Base-by-base conservation (phyloP, 192 early-diverging fungal species). In the Gonapodya sp. region DNA sequence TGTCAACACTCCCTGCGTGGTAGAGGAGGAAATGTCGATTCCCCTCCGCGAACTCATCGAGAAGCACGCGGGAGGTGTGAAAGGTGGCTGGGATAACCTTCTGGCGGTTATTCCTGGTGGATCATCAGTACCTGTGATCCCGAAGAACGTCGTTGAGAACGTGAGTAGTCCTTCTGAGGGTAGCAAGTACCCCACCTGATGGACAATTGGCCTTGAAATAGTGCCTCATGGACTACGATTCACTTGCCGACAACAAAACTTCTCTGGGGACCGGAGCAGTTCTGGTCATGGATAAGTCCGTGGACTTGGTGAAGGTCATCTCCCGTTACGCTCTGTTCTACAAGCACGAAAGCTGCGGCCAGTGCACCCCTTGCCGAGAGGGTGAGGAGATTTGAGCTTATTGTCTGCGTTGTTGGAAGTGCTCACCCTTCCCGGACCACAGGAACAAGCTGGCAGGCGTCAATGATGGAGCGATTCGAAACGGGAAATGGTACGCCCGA, bases 21-120 rank as follows among this genome's bases (percentile, higher is more conserved):
- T 99, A 73, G 97, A 99, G 87, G 97, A 99, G 86, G 95, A 96
- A 83, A 99, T 99, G 97, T 94, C 93, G 78, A 98, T 99, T 82
- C 95, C 97, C 14, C 88, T 99, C 36, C 89, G 88, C 80, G 97
- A 98, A 83, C 88, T 99, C 81, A 94, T 99, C 36, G 94, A 95
- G 85, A 88, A 91, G 73, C 95, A 95, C 78, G 95, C 94, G 85
- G 97, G 97, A 81, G 97, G 97, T 83, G 94, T 99, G 78, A 91
- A 92, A 33, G 97, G 97, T 78, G 97, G 97, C 31, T 99, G 97
- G 97, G 97, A 99, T 88, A 98, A 99, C 87, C 87, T 98, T 73
- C 87, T 98, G 73, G 97, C 94, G 80, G 94, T 99, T 82, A 97
- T 99, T 83, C 97, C 96, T 0, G 96, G 97, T 85, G 97, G 96